phyloP scores from a whole-genome alignment of 2,329 filamentous ascomycete species.

The Claviceps monticola region DNA sequence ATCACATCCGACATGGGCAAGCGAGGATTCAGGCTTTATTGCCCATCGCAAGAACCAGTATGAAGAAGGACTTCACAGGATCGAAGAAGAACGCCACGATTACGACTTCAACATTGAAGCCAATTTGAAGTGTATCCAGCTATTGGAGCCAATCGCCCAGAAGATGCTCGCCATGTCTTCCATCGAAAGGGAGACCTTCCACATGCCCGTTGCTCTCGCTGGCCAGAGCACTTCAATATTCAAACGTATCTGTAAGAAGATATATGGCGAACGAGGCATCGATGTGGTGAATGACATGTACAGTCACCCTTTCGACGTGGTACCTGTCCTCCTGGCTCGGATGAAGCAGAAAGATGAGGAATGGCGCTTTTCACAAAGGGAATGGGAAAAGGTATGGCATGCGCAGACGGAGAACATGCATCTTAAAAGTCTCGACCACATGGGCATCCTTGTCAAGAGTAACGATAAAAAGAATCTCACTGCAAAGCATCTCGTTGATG shows the following conservation, averaged over 20 bases:
- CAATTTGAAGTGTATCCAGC: slow-evolving; percentile 86
- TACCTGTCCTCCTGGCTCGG: slow-evolving; percentile 76
- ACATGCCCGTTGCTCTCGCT: slow-evolving; percentile 69
- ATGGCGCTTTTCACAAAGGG: slow-evolving; percentile 91
- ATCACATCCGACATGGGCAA: slow-evolving; percentile 96
- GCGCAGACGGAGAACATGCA: slow-evolving; percentile 91
- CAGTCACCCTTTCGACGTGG: slow-evolving; percentile 66
- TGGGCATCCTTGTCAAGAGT: slow-evolving; percentile 79
- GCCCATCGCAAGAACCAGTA: slow-evolving; percentile 93
- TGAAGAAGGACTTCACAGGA: slow-evolving; percentile 86
- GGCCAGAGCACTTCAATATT: slow-evolving; percentile 95
- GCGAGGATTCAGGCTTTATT: slow-evolving; percentile 93
- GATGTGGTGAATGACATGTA: slow-evolving; percentile 84
- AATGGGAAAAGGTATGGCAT: slow-evolving; percentile 99
- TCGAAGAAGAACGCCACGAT: slow-evolving; percentile 95
- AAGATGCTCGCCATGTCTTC: slow-evolving; percentile 71
- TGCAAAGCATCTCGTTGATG: slow-evolving; percentile 76
- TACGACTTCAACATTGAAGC: slow-evolving; percentile 98
- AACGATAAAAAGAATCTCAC: slow-evolving; percentile 86
- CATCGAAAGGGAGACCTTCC: slow-evolving; percentile 58
- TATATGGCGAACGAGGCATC: slow-evolving; percentile 80
- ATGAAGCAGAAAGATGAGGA: slow-evolving; percentile 95
- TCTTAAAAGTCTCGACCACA: slow-evolving; percentile 91
- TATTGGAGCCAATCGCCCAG: slow-evolving; percentile 86
- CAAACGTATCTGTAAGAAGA: slow-evolving; percentile 92